phyloP scores from a whole-genome alignment of 306 rosid species.

The Prosopis cineraria region DNA sequence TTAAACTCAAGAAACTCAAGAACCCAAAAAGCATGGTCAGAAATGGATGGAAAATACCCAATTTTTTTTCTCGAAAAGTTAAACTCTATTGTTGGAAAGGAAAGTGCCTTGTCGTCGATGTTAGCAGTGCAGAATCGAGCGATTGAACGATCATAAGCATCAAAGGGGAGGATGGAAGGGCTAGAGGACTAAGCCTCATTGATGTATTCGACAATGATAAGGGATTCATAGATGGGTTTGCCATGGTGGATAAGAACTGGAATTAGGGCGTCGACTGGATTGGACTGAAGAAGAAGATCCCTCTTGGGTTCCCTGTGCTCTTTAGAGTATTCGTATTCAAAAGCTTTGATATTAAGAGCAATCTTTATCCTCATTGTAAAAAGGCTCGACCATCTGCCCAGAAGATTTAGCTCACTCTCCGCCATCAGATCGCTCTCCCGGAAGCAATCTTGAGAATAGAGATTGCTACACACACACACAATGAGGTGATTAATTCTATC shows the following conservation, averaged over 20 bases:
- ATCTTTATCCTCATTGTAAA: conserved; percentile 49
- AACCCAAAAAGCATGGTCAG: not conserved
- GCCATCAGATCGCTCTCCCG: conserved; percentile 35
- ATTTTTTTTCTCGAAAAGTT: not conserved
- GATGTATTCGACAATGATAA: conserved; percentile 56
- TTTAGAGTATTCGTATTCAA: conserved; percentile 45
- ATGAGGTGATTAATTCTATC: too few species aligned
- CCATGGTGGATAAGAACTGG: conserved; percentile 61
- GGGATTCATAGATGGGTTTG: conserved; percentile 63
- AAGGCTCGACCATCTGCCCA: conserved; percentile 63
- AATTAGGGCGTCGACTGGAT: conserved; percentile 57
- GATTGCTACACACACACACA: too few species aligned
- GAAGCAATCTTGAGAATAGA: not conserved
- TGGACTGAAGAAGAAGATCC: conserved; percentile 58
- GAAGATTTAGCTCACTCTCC: conserved; percentile 45
- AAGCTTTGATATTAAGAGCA: conserved; percentile 61
- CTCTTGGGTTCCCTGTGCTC: conserved; percentile 51
- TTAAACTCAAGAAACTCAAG: not conserved
- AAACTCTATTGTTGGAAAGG: too few species aligned
- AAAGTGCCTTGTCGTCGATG: conserved; percentile 54
- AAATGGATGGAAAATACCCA: not conserved
- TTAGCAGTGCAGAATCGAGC: conserved; percentile 63
- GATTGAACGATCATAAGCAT: conserved; percentile 53
- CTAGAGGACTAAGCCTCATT: conserved; percentile 53
- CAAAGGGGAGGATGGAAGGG: conserved; percentile 55